Percentiles rank a stretch among this genome's conserved stretches.
Evolutionary conservation across 1,284 basidiomycete genomes (phyloP).

Genomic region (Inonotus hispidus): DNA sequence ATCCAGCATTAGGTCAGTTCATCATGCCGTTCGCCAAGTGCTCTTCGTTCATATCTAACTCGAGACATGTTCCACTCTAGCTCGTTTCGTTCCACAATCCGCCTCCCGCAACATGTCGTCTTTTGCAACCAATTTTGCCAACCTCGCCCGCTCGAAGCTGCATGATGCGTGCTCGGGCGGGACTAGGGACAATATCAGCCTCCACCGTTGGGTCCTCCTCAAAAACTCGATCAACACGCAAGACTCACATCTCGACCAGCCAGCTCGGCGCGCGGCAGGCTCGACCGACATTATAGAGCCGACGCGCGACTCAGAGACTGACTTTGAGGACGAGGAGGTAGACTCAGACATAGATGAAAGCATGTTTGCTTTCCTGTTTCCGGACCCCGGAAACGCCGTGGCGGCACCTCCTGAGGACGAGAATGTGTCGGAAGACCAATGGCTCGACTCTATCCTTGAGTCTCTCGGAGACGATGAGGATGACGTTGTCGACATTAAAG

Average conservation of each 20-base stretch:
- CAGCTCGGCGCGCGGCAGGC: background rate
- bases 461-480: slow-evolving; percentile 60
- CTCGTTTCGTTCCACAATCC: slow-evolving; percentile 9
- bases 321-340: slow-evolving; percentile 34
- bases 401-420: slow-evolving; percentile 28
- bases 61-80: background rate
- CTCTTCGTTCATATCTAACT: background rate
- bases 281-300: slow-evolving; percentile 20
- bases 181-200: slow-evolving; percentile 58
- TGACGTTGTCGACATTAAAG: slow-evolving; percentile 35
- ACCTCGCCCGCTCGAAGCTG: slow-evolving; percentile 70
- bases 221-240: slow-evolving; percentile 68
- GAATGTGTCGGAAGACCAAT: slow-evolving; percentile 59
- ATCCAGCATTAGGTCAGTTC: slow-evolving; percentile 1
- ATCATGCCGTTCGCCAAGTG: background rate
- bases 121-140: slow-evolving; percentile 39
- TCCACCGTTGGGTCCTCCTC: slow-evolving; percentile 80
- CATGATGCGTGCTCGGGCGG: slow-evolving; percentile 48
- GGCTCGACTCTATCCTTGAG: slow-evolving; percentile 75
- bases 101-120: slow-evolving; percentile 13
- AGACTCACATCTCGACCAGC: slow-evolving; percentile 19
- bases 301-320: slow-evolving; percentile 20
- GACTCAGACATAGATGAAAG: slow-evolving; percentile 38
- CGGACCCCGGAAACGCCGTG: slow-evolving; percentile 58
- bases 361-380: slow-evolving; percentile 68